Conservation (phyloP, 305 asterid genomes). For the Fraxinus sp. region DNA sequence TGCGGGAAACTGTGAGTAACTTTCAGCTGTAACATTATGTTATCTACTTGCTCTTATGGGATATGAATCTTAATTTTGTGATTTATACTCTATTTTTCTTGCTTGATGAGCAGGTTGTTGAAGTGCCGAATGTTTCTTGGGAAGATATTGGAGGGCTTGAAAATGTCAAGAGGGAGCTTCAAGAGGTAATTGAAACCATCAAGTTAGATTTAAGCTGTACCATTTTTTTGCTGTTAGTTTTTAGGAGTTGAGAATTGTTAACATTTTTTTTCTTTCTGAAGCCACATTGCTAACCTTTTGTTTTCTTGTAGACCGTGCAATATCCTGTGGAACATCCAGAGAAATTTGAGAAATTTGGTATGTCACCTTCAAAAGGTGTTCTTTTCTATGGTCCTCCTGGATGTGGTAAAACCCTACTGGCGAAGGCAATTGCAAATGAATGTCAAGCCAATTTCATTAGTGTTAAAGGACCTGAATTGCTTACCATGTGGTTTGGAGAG, state of each 20-base stretch:
- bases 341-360: conserved; percentile 43
- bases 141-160: conserved; percentile 69
- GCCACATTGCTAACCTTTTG: conserved; percentile 1
- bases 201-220: conserved; percentile 9
- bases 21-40: neutral
- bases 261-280: too few species aligned
- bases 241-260: too few species aligned
- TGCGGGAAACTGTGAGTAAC: conserved; percentile 53
- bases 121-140: conserved; percentile 61
- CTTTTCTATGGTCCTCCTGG: conserved; percentile 19
- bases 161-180: conserved; percentile 67
- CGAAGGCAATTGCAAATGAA: conserved; percentile 25
- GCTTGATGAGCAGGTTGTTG: conserved; percentile 46
- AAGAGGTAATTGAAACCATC: conserved; percentile 41
- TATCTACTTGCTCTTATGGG: neutral
- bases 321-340: conserved; percentile 59
- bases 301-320: conserved; percentile 45
- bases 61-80: neutral
- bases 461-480: conserved; percentile 22
- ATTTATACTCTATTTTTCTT: neutral
- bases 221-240: too few species aligned
- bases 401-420: conserved; percentile 25
- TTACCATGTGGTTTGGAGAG: conserved; percentile 29
- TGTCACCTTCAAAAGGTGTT: conserved; percentile 25
- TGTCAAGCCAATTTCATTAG: conserved; percentile 25